phyloP scores from a whole-genome alignment of 345 rosid genomes.

The Excoecaria cochinchinensis region DNA sequence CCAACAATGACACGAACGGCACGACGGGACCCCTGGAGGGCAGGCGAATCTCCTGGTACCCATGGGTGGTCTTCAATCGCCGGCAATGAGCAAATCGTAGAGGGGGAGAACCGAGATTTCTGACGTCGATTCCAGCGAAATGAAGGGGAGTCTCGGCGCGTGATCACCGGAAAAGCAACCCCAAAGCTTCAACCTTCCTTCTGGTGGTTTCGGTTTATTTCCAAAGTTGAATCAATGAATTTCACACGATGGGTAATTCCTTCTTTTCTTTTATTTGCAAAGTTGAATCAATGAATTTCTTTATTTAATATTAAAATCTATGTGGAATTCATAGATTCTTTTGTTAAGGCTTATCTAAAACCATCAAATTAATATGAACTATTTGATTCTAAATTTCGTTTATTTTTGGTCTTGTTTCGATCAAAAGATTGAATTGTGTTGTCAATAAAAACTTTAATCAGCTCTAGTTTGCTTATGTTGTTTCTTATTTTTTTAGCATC shows the following conservation, averaged over 20 bases:
- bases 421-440: neutral
- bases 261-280: neutral
- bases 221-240: too few species aligned
- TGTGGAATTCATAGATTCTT: neutral
- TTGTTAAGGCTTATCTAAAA: neutral
- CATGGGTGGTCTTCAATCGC: too few species aligned
- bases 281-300: neutral
- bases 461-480: neutral
- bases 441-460: neutral
- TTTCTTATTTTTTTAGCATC: constrained; percentile 52
- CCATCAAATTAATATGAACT: neutral
- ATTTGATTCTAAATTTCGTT: neutral
- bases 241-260: constrained; percentile 62
- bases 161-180: too few species aligned
- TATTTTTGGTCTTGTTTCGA: neutral
- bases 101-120: too few species aligned
- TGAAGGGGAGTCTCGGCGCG: too few species aligned
- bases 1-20: too few species aligned
- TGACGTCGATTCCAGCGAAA: too few species aligned
- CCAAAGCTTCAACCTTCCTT: too few species aligned
- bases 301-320: neutral
- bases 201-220: too few species aligned
- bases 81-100: too few species aligned
- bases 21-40: too few species aligned
- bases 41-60: too few species aligned